These are phyloP conservation scores for Dalbergia cochinchinensis DNA, from an alignment of 306 rosid species.

Conservation along the genomic window DNA sequence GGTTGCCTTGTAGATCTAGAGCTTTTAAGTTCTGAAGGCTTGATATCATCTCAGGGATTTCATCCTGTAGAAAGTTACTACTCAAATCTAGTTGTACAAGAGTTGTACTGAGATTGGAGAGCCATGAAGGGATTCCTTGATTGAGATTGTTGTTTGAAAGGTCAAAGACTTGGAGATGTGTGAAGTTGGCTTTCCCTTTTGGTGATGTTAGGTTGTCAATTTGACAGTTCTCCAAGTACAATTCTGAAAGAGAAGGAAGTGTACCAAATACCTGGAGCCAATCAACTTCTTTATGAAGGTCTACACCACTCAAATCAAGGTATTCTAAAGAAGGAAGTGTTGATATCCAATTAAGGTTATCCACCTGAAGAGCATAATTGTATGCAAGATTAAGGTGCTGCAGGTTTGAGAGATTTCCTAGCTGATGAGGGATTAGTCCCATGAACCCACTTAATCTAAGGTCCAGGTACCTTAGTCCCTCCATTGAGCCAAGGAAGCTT, in stretches of 20 bases:
- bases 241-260: slow-evolving; percentile 44
- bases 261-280: slow-evolving; percentile 38
- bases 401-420: slow-evolving; percentile 47
- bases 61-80: slow-evolving; percentile 25
- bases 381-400: slow-evolving; percentile 44
- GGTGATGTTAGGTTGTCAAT: slow-evolving; percentile 9
- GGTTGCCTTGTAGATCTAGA: slow-evolving; percentile 28
- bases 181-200: slow-evolving; percentile 30
- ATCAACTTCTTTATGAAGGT: slow-evolving; percentile 35
- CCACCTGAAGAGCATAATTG: slow-evolving; percentile 24
- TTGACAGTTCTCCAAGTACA: slow-evolving; percentile 47
- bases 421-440: slow-evolving; percentile 50
- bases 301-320: slow-evolving; percentile 40
- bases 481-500: slow-evolving; percentile 48
- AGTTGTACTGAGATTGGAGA: slow-evolving; percentile 32
- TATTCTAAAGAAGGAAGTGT: slow-evolving; percentile 36
- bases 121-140: slow-evolving; percentile 33
- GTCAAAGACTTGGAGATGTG: slow-evolving; percentile 46
- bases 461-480: slow-evolving; percentile 43
- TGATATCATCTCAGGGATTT: slow-evolving; percentile 30
- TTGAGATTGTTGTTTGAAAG: slow-evolving; percentile 38
- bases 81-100: slow-evolving; percentile 26
- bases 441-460: slow-evolving; percentile 40
- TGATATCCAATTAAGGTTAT: slow-evolving; percentile 43
- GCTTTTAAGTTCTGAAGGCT: slow-evolving; percentile 28